Conservation (phyloP, 257 asterid species). For the Marsdenia floribunda region DNA sequence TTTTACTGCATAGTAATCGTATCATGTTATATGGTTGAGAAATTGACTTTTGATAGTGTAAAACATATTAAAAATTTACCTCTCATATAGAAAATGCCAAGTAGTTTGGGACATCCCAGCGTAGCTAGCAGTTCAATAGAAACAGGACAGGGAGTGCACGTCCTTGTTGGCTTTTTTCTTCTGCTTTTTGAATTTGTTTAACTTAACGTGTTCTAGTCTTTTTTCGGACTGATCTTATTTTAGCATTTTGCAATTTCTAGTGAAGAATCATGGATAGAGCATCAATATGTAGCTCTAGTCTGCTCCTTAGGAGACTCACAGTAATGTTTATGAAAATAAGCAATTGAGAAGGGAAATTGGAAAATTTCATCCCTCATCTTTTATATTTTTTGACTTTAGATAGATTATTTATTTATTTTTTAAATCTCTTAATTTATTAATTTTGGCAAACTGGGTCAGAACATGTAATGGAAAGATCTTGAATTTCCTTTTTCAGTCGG, state of each 20-base stretch:
- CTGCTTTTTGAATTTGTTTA: not conserved
- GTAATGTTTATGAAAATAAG: not conserved
- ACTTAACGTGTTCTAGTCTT: not conserved
- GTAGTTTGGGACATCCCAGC: not conserved
- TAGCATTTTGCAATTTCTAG: not conserved
- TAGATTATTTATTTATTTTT: too few relatives aligned
- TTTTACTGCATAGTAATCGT: not conserved
- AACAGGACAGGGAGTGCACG: not conserved
- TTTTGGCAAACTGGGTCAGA: not conserved
- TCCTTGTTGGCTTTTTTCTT: not conserved
- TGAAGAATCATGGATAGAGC: not conserved
- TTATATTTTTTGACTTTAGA: too few relatives aligned
- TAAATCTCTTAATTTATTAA: too few relatives aligned
- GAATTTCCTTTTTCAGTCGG: slow-evolving; percentile 51
- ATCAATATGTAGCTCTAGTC: not conserved
- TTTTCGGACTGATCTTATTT: too few relatives aligned
- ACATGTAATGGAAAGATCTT: not conserved
- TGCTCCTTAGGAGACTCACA: not conserved
- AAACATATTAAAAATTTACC: not conserved
- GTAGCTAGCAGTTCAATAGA: not conserved
- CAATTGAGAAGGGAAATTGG: not conserved
- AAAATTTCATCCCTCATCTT: too few relatives aligned
- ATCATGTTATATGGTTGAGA: not conserved
- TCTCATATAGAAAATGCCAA: not conserved
- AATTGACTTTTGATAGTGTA: not conserved